These are phyloP conservation scores for Penicillium sp. DNA, from an alignment of 2,329 filamentous ascomycete genomes.

Conservation along the genomic window DNA sequence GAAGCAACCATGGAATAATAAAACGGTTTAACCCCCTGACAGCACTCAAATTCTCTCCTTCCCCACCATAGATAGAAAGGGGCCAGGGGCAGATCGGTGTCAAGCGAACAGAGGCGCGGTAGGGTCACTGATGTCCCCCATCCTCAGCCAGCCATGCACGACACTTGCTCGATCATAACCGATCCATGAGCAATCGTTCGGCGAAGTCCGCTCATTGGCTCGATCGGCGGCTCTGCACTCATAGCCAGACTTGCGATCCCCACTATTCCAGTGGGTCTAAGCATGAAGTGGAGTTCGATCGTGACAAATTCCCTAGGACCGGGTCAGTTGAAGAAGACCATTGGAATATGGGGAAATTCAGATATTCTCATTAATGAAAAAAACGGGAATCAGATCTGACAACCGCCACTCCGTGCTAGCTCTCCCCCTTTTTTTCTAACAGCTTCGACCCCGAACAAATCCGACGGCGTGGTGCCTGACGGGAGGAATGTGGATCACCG, in stretches of 20 bases:
- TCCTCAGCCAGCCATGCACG: conserved; percentile 28
- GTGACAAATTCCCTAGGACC: conserved; percentile 22
- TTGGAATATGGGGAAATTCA: conserved; percentile 7
- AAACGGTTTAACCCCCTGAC: background rate
- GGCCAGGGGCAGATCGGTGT: conserved; percentile 14
- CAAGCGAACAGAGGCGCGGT: conserved; percentile 20
- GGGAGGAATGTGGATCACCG: conserved; percentile 16
- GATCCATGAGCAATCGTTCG: conserved; percentile 17
- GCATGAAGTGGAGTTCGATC: conserved; percentile 16
- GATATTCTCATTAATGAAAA: background rate
- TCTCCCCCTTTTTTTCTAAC: background rate
- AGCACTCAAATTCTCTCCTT: background rate
- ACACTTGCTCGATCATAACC: conserved; percentile 17
- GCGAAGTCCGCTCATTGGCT: conserved; percentile 12
- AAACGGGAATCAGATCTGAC: conserved; percentile 2
- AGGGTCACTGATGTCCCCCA: conserved; percentile 12
- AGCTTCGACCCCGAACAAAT: conserved; percentile 16
- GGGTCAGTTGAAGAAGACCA: conserved; percentile 8
- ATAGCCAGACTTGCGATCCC: background rate
- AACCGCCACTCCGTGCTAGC: conserved; percentile 15
- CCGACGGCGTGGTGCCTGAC: conserved; percentile 11
- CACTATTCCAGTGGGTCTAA: conserved; percentile 3
- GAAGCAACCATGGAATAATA: too few relatives aligned
- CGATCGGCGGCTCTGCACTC: conserved; percentile 10
- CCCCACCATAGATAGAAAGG: background rate